Conservation (phyloP, 2,329 filamentous ascomycete species). For the Pseudogymnoascus sp. region DNA sequence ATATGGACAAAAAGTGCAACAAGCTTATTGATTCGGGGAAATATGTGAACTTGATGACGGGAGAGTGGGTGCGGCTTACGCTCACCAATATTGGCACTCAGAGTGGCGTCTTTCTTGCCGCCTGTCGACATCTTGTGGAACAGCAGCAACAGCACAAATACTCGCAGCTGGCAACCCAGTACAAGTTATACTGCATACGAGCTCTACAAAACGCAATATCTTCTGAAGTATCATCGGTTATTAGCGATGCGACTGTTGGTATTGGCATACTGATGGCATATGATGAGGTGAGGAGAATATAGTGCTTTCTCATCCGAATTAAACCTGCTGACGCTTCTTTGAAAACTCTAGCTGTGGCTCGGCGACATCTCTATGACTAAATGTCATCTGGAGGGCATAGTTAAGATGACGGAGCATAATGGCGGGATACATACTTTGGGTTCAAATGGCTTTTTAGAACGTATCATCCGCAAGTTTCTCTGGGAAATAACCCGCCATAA, state of each 20-base stretch:
- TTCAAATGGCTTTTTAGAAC: slow-evolving; percentile 13
- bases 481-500: neutral
- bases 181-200: slow-evolving; percentile 12
- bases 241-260: neutral
- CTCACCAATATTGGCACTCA: slow-evolving; percentile 12
- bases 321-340: neutral
- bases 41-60: slow-evolving; percentile 12
- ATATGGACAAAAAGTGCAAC: neutral
- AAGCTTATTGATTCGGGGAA: neutral
- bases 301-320: neutral
- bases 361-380: slow-evolving; percentile 12
- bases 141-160: slow-evolving; percentile 10
- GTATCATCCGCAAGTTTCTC: slow-evolving; percentile 11
- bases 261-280: neutral
- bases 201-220: slow-evolving; percentile 10
- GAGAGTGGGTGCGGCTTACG: slow-evolving; percentile 15
- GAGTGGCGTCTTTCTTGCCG: slow-evolving; percentile 12
- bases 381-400: slow-evolving; percentile 12
- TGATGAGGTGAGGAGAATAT: neutral
- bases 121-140: slow-evolving; percentile 14
- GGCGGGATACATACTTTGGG: slow-evolving; percentile 14
- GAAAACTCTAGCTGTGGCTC: neutral
- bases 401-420: slow-evolving; percentile 16
- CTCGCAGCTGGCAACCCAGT: slow-evolving; percentile 11
- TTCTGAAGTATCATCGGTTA: slow-evolving; percentile 2